Conservation (phyloP, 2,329 filamentous ascomycete genomes). For the Corinectria fuckeliana region DNA sequence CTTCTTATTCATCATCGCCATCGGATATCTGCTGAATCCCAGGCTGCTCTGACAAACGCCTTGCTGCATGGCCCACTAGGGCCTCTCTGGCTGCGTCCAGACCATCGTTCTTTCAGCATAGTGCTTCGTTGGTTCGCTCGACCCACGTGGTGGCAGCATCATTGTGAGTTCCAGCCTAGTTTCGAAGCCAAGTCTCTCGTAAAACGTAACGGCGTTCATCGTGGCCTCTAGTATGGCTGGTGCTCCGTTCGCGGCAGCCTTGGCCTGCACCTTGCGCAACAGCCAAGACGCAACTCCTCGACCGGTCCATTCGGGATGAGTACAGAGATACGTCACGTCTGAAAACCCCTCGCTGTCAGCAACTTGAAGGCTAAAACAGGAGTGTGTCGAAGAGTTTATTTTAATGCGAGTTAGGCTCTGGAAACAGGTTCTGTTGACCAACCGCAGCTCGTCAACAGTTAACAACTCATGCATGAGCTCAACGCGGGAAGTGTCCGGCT, state of each 20-base stretch:
- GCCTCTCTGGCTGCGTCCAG: conserved; percentile 31
- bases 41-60: background rate
- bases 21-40: conserved; percentile 1
- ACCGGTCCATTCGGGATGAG: conserved; percentile 43
- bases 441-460: conserved; percentile 1
- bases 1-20: conserved; percentile 17
- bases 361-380: conserved; percentile 3
- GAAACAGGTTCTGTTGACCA: background rate
- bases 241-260: conserved; percentile 41
- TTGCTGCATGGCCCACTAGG: conserved; percentile 10
- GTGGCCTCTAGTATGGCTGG: conserved; percentile 49
- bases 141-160: conserved; percentile 41
- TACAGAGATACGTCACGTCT: conserved; percentile 51
- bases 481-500: background rate
- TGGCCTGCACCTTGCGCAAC: conserved; percentile 41
- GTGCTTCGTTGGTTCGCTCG: conserved; percentile 39
- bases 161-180: conserved; percentile 42
- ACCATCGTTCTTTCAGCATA: conserved; percentile 46
- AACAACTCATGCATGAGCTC: conserved; percentile 18
- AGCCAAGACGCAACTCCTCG: conserved; percentile 46
- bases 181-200: conserved; percentile 47
- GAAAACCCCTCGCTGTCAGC: conserved; percentile 19
- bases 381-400: conserved; percentile 5
- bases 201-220: conserved; percentile 46
- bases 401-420: conserved; percentile 13